Percentiles rank a stretch among this genome's conserved stretches.
Evolutionary conservation across 2,329 filamentous ascomycete species (phyloP).

Genomic region (Colletotrichum kahawae): DNA sequence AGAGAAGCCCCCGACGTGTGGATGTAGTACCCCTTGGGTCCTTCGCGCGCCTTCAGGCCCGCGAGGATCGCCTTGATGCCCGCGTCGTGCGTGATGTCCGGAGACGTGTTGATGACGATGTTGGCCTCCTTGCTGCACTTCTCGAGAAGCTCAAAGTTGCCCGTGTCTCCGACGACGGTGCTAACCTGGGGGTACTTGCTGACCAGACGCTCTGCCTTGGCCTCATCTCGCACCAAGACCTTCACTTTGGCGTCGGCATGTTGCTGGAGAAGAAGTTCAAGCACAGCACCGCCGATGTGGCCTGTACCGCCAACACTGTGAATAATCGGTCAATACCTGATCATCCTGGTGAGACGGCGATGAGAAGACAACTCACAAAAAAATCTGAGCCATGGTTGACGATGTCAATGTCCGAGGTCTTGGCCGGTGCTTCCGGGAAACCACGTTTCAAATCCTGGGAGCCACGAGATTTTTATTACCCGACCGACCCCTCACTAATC

Average conservation of each 20-base stretch:
- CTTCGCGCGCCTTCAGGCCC: background rate
- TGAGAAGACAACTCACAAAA: background rate
- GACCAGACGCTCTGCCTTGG: background rate
- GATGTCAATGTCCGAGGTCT: background rate
- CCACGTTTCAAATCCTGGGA: background rate
- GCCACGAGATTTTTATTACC: background rate
- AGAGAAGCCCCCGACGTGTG: conserved; percentile 4
- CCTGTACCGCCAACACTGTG: background rate
- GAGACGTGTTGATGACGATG: background rate
- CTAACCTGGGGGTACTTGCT: background rate
- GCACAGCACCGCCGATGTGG: conserved; percentile 2
- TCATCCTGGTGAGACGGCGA: background rate
- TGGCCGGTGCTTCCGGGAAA: background rate
- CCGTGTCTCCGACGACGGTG: background rate
- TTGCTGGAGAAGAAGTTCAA: background rate
- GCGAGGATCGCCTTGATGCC: background rate
- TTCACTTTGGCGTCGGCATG: background rate
- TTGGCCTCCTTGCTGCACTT: background rate
- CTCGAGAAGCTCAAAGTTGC: background rate
- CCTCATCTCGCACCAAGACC: background rate
- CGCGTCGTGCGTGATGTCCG: background rate
- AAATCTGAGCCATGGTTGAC: background rate
- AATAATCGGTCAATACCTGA: background rate
- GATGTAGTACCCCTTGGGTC: background rate
- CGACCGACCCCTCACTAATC: background rate